Conservation (phyloP, 2,329 filamentous ascomycete species). For the Verticillium alfalfae region DNA sequence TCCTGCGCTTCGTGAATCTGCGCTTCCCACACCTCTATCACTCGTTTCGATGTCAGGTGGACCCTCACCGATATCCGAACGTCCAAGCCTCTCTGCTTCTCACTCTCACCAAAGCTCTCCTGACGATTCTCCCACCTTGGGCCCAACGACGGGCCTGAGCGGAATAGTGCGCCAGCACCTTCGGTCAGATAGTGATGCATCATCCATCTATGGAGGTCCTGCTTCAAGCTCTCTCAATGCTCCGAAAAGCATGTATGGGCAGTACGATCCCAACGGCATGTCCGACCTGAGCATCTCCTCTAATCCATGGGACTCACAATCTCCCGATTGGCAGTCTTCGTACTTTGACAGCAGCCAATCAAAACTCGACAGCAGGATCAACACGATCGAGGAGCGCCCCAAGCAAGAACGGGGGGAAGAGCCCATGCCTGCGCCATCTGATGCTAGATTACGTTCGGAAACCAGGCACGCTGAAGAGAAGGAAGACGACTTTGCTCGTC, state of each 20-base stretch:
- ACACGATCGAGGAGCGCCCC: background rate
- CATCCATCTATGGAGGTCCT: constrained; percentile 64
- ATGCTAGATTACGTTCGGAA: constrained; percentile 14
- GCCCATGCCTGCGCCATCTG: background rate
- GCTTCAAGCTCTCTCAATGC: constrained; percentile 30
- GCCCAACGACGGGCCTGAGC: constrained; percentile 65
- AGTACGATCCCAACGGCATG: constrained; percentile 18
- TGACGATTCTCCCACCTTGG: constrained; percentile 74
- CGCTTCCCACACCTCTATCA: constrained; percentile 36
- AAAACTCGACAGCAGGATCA: constrained; percentile 2
- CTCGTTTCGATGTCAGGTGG: constrained; percentile 22
- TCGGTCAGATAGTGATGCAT: constrained; percentile 72
- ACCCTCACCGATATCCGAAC: constrained; percentile 18
- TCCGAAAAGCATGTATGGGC: constrained; percentile 21
- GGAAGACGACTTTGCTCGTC: constrained; percentile 66
- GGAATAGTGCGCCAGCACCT: constrained; percentile 82
- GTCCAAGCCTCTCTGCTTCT: constrained; percentile 9
- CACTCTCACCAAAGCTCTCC: constrained; percentile 20
- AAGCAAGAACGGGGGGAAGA: background rate
- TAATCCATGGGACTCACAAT: constrained; percentile 37
- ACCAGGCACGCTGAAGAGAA: constrained; percentile 55
- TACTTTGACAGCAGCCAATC: constrained; percentile 6
- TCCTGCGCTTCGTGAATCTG: constrained; percentile 44
- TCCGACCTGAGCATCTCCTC: constrained; percentile 25
- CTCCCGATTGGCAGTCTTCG: constrained; percentile 8